Conservation (phyloP, 441 rosid genomes). For the Adansonia madagascariensis region DNA sequence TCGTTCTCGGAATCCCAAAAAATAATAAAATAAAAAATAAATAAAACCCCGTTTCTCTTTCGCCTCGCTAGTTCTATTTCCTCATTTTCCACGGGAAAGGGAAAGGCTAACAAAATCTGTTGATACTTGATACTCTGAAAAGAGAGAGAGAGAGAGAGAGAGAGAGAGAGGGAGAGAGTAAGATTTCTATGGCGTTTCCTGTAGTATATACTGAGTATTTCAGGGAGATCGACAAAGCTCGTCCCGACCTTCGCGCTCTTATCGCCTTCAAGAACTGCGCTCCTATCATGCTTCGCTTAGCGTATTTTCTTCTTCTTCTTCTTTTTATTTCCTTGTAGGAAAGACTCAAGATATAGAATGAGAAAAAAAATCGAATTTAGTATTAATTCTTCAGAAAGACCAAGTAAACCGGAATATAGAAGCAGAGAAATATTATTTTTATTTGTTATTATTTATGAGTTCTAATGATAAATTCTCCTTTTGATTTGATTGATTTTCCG, state of each 20-base stretch:
- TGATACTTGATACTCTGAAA: not conserved
- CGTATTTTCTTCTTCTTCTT: slow-evolving; percentile 44
- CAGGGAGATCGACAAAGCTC: slow-evolving; percentile 84
- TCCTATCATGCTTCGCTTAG: slow-evolving; percentile 95
- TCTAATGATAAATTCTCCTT: not conserved
- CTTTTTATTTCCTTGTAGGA: slow-evolving; percentile 18
- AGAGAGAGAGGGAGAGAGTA: not conserved
- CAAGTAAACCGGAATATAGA: not conserved
- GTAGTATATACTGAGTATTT: slow-evolving; percentile 79
- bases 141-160: too few species aligned
- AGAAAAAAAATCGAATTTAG: not conserved
- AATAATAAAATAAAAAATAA: not conserved
- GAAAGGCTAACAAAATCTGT: not conserved
- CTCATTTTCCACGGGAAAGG: not conserved
- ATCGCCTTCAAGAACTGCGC: slow-evolving; percentile 84
- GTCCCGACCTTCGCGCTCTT: slow-evolving; percentile 90
- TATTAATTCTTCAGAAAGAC: not conserved
- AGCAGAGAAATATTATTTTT: not conserved
- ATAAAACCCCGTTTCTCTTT: too few species aligned
- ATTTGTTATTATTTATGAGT: not conserved
- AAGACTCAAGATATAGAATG: not conserved
- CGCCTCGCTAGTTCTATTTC: slow-evolving; percentile 13
- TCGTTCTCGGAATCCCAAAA: slow-evolving; percentile 24
- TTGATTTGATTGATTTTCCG: not conserved
- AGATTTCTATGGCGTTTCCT: slow-evolving; percentile 63